Base-by-base conservation (phyloP, 768 basidiomycete species). In the Mycena epipterygia region DNA sequence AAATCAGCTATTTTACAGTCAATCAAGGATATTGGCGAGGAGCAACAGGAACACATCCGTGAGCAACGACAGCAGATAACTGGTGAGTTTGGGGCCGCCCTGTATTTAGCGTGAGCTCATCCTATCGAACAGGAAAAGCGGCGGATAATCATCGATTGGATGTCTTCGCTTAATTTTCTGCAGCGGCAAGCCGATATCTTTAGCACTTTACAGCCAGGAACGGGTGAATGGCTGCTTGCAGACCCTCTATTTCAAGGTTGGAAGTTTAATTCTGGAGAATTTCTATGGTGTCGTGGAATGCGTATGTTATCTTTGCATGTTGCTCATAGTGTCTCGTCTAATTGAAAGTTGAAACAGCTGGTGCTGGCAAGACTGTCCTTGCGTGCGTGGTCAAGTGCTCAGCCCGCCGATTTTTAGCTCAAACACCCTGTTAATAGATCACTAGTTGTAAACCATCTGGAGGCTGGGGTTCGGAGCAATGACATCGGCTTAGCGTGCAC, bases 351-450 rank as follows among this genome's bases (percentile, higher is more conserved):
- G 21, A 37, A 55, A 33, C 35, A 64, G 63, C 63, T 32, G 63
- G 63, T 32, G 63, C 63, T 35, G 63, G 63, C 27, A 64, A 64
- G 33, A 64, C 63, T 52, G 49, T 64, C 21, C 63, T 53, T 23
- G 30, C 39, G 63, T 64, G 51, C 32, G 63, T 35, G 14, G 27
- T n/a, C 25, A 30, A 14, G 27, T 27, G 21, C 35, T 7, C 35
- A 33, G 14, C 17, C 21, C 19, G 49, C 21, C 23, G 21, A 41
- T 7, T 7, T 7, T 7, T 37, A 37, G 35, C 14, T 37, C 35
- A 37, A 37, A 14, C 35, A 23, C 17, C 29, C 35, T 39, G 8
- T 64, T 27, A 49, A 33, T 30, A 64, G 62, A 13, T 49, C 62
- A 19, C 29, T 52, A 2, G 35, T 64, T 23, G 27, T 64, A 21